Evolutionary conservation across 345 rosid species (phyloP).

Genomic region (Adansonia digitata): DNA sequence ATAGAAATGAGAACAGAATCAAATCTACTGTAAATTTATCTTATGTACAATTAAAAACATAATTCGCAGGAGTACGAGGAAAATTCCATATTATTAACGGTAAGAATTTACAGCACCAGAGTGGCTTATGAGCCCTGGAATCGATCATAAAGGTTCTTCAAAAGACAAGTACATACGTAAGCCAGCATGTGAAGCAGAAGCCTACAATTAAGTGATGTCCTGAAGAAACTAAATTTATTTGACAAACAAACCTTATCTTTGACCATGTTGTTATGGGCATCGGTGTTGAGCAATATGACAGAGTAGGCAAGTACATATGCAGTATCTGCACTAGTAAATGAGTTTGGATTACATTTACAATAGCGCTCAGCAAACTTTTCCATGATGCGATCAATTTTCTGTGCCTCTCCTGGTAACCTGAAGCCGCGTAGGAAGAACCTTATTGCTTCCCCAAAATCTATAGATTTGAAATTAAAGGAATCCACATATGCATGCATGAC

Average conservation of each 20-base stretch:
- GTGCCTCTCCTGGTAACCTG: constrained; percentile 96
- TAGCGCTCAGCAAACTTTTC: constrained; percentile 98
- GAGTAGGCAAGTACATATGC: constrained; percentile 99
- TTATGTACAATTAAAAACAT: constrained; percentile 2
- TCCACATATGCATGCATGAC: constrained; percentile 98
- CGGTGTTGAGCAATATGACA: constrained; percentile 95
- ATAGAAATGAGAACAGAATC: constrained; percentile 25
- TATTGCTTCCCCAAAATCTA: constrained; percentile 86
- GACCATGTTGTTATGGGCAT: constrained; percentile 95
- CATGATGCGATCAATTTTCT: constrained; percentile 97
- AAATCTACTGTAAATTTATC: constrained; percentile 1
- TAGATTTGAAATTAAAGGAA: constrained; percentile 75
- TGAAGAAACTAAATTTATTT: constrained; percentile 14
- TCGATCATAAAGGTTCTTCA: neutral
- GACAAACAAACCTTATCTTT: constrained; percentile 80
- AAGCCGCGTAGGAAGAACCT: constrained; percentile 90
- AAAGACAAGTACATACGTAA: neutral
- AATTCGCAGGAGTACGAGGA: neutral
- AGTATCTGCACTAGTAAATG: constrained; percentile 94
- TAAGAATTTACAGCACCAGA: neutral
- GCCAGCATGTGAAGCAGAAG: neutral
- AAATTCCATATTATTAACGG: neutral
- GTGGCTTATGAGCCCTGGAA: neutral
- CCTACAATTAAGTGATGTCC: neutral
- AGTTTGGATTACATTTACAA: constrained; percentile 87